These are phyloP conservation scores for Papilionanthe hybrid DNA, from an alignment of 116 monocot species.

Conservation along the genomic window DNA sequence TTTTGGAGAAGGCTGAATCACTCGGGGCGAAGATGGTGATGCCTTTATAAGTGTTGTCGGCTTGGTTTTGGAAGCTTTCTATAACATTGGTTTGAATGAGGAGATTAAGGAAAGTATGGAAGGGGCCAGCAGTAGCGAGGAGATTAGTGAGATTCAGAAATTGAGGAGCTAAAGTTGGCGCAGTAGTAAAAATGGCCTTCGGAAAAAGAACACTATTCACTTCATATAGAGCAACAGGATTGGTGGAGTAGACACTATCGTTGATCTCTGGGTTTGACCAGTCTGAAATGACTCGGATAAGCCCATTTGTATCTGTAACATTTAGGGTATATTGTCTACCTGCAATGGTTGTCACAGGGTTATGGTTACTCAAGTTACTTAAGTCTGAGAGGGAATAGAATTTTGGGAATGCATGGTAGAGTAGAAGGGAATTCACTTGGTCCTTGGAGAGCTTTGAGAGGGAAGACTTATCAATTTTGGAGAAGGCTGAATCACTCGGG, in stretches of 20 bases:
- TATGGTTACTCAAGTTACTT: constrained; percentile 46
- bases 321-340: constrained; percentile 69
- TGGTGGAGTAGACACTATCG: constrained; percentile 68
- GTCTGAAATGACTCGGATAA: constrained; percentile 38
- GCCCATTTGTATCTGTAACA: constrained; percentile 54
- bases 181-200: constrained; percentile 44
- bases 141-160: no score
- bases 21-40: no score
- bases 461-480: constrained; percentile 49
- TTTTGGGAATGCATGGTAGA: constrained; percentile 75
- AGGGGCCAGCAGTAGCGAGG: no score
- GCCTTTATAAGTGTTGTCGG: no score
- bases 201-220: constrained; percentile 66
- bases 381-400: constrained; percentile 86
- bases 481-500: constrained; percentile 74
- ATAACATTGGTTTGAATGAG: no score
- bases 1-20: no score
- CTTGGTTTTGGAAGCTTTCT: no score
- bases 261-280: constrained; percentile 76
- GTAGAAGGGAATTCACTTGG: constrained; percentile 73
- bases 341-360: constrained; percentile 60
- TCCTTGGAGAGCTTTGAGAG: constrained; percentile 67
- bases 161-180: constrained; percentile 42
- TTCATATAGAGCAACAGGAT: constrained; percentile 73
- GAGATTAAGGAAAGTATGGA: no score